Evolutionary conservation across 1,284 basidiomycete species (phyloP), one percentile per base, ranked within the genome.

Genomic region (Stereum hirsutum): DNA sequence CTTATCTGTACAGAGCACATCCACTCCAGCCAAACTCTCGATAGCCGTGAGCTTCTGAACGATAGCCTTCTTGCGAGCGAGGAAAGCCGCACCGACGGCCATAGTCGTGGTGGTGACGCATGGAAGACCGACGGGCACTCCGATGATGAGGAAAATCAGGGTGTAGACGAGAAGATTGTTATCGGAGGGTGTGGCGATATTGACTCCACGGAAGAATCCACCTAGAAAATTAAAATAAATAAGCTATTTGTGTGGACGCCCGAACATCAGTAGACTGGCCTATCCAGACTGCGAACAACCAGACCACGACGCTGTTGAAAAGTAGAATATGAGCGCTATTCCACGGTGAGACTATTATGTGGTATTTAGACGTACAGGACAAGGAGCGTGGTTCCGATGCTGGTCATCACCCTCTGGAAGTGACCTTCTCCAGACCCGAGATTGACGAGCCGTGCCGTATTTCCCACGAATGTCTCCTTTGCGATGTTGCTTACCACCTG

Each of bases 11-110:
- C 73, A 75, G 30, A 75, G 65, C 24, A 75, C 69, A 50, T 75
- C 71, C 47, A 75, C 73, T 53, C 74, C 74, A 21, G 74, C 74
- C 20, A 76, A 63, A 26, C 68, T 69, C 57, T 76, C 74, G 57
- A 76, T 75, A 39, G 74, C 73, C 11, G 73, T 74, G 35, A 76
- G 63, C 58, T 75, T 75, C 56, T 75, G 73, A n/a, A 76, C 74
- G 56, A 76, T 75, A n/a, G 72, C 72, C 54, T 75, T 65, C 32
- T 66, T 61, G 47, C 65, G 62, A 24, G 74, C 74, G 33, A 76
- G 66, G 59, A 73, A 75, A 6, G 73, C 70, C 30, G 72, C 72
- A 43, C 72, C 72, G 50, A 75, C 72, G 27, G 72, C 72, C 45
- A 72, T 73, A 37, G 72, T 74, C 28, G 71, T 74, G 21, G 57